phyloP scores from a whole-genome alignment of 352 stramenopile species.

The Globisporangium spinosum region DNA sequence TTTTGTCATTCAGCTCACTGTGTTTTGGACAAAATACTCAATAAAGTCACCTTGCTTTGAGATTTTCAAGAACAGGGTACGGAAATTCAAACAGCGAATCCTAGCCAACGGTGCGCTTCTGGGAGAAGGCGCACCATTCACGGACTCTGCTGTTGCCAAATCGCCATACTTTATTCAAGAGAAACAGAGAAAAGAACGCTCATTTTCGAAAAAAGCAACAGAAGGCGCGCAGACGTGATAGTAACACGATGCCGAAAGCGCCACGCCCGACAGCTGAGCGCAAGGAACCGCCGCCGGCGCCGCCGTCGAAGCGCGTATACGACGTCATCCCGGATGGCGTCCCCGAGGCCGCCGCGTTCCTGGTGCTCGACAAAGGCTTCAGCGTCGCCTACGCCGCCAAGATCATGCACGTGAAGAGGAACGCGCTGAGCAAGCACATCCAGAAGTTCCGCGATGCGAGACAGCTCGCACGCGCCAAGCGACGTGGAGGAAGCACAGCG shows the following conservation, averaged over 20 bases:
- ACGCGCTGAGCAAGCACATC: slow-evolving; percentile 11
- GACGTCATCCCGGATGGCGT: slow-evolving; percentile 6
- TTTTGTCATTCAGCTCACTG: background rate
- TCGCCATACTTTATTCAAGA: slow-evolving; percentile 8
- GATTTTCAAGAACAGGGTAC: background rate
- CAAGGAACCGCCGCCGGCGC: background rate
- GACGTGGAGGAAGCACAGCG: background rate
- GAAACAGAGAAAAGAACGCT: background rate
- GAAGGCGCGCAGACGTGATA: background rate
- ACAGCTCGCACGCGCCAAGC: background rate
- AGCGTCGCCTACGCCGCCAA: slow-evolving; percentile 11
- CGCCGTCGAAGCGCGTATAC: slow-evolving; percentile 12
- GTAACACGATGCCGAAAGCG: slow-evolving; percentile 1
- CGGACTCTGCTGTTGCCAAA: background rate
- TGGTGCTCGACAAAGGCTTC: slow-evolving; percentile 9
- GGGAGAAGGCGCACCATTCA: background rate
- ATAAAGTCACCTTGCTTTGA: background rate
- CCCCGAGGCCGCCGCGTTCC: slow-evolving; percentile 11
- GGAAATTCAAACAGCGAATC: background rate
- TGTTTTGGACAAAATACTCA: background rate
- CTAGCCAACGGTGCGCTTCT: background rate
- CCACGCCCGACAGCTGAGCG: background rate
- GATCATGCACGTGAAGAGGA: slow-evolving; percentile 14
- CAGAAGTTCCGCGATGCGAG: slow-evolving; percentile 14
- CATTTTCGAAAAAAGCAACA: background rate